phyloP scores from a whole-genome alignment of 23 red algal genomes.

The Gracilariopsis chorda region DNA sequence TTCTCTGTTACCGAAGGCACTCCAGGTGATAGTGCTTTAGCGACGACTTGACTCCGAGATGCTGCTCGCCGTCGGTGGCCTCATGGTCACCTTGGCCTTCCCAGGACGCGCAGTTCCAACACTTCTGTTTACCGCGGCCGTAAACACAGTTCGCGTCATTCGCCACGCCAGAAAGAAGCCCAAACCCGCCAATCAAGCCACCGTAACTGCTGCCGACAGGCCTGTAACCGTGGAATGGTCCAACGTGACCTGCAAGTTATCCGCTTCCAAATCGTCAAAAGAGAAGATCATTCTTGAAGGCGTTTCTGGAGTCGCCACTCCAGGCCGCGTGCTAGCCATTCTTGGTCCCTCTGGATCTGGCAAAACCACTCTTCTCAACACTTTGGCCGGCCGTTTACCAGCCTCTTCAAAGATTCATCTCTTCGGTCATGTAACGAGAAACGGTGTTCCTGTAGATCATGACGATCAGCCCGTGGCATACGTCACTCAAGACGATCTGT shows the following conservation, averaged over 20 bases:
- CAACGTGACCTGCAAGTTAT: conserved; percentile 18
- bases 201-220: background rate
- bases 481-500: conserved; percentile 87
- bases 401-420: conserved; percentile 13
- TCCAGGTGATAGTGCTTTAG: no score
- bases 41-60: no score
- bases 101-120: conserved; percentile 30
- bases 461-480: conserved; percentile 45
- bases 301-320: conserved; percentile 56
- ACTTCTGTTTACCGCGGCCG: conserved; percentile 17
- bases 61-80: conserved; percentile 49
- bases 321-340: conserved; percentile 83
- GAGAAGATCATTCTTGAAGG: conserved; percentile 28
- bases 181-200: background rate
- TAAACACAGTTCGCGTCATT: background rate
- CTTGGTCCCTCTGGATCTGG: conserved; percentile 89
- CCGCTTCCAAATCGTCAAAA: background rate
- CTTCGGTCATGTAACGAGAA: conserved; percentile 22
- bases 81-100: conserved; percentile 41
- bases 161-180: background rate
- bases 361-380: conserved; percentile 90
- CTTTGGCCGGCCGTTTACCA: conserved; percentile 73
- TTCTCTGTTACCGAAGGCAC: no score
- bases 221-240: conserved; percentile 7
- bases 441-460: conserved; percentile 58